phyloP scores from a whole-genome alignment of 1,139 yeast genomes.

The Saccharomyces hybrid region DNA sequence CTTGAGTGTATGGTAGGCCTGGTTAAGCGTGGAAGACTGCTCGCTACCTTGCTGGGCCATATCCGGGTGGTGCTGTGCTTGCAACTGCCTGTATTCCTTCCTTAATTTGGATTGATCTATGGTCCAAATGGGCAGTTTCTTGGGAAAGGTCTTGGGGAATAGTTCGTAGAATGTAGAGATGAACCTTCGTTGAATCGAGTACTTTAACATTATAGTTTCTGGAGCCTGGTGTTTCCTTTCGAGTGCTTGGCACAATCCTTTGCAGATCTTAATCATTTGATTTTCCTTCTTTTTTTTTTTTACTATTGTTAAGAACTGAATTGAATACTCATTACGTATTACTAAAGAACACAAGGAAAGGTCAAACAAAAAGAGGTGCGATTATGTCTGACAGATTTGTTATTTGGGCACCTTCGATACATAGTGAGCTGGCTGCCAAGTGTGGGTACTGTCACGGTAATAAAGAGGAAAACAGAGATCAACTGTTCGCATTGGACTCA shows the following conservation, averaged over 20 bases:
- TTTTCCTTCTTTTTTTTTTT: not conserved
- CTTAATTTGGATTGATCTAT: conserved; percentile 51
- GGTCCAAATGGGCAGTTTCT: conserved; percentile 58
- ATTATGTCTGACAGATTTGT: conserved; percentile 4
- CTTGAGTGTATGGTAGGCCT: conserved; percentile 62
- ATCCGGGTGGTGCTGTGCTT: conserved; percentile 79
- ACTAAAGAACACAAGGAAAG: not conserved
- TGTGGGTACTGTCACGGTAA: conserved; percentile 63
- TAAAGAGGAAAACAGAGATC: conserved; percentile 32
- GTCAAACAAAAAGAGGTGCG: not conserved
- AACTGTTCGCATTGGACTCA: conserved; percentile 36
- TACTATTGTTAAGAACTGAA: not conserved
- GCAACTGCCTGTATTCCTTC: conserved; percentile 66
- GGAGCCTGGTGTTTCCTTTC: not conserved
- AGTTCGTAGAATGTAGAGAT: conserved; percentile 41
- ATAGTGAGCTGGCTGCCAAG: conserved; percentile 7
- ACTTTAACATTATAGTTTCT: not conserved
- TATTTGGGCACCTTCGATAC: not conserved
- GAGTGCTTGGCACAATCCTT: not conserved
- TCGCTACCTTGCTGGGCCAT: conserved; percentile 32
- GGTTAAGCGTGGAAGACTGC: conserved; percentile 47
- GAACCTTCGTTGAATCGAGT: conserved; percentile 11
- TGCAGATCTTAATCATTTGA: not conserved
- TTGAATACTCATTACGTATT: not conserved
- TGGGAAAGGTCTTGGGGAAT: conserved; percentile 70